Evolutionary conservation across 805 yeast genomes (phyloP), one percentile per base, ranked within the genome.

Genomic region (Pachysolen tannophilus): DNA sequence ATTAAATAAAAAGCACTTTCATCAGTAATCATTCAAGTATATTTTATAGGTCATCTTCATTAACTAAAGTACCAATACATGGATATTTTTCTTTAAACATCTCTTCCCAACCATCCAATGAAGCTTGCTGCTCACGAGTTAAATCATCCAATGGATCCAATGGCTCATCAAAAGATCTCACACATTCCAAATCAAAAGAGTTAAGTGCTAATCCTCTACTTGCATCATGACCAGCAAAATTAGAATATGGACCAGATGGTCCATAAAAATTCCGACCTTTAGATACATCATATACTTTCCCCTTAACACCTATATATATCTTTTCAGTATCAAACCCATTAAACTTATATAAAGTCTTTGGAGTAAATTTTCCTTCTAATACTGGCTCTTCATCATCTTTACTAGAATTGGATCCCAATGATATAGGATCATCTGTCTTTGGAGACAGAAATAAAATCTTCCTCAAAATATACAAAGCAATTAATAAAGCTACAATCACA

Each of bases 201-300:
- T 87, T 88, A 48, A 73, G 63, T 1, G 96, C 96, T 37, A 90
- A 69, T 0, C 97, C 97, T 44, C 97, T 67, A 1, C 94, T 81
- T 3, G 97, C 97, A 60, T 90, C 97, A 46, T 84, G 81, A 2
- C 97, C 97, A 1, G 97, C 97, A 66, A 90, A 90, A 52, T 83
- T 85, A 28, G 83, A 78, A 59, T 90, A 90, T 0, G 96, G 95
- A 0, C 97, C 97, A 20, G 90, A 84, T 6, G 97, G 97, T 0
- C 97, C 97, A 56, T 90, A 90, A 53, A 90, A 88, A 31, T 73
- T 72, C 44, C 88, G 73, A 0, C 94, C 94, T 8, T 66, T 63
- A 5, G 84, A 64, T 15, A 86, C 94, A 50, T 90, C 96, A 49
- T 72, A 90, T 3, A 90, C 95, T 18, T 69, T 78, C 1, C 95